phyloP scores from a whole-genome alignment of 108 stramenopile genomes.

The Skeletonema marinoi region DNA sequence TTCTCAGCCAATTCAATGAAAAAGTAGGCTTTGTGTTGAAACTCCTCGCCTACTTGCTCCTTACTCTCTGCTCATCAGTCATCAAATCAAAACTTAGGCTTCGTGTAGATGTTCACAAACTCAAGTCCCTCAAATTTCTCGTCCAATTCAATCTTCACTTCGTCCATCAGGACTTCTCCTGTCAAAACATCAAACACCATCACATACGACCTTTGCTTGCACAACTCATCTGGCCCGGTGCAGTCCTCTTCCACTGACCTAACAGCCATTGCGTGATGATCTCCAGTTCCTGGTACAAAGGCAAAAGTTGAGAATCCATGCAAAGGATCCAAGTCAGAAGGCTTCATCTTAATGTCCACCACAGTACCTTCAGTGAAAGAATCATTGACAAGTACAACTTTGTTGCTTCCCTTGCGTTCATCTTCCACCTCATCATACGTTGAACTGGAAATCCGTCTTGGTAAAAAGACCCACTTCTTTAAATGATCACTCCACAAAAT shows the following conservation, averaged over 20 bases:
- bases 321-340: conserved; percentile 60
- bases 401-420: conserved; percentile 88
- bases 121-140: conserved; percentile 97
- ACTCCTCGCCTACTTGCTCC: too few species aligned
- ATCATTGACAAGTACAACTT: conserved; percentile 84
- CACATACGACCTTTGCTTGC: conserved; percentile 91
- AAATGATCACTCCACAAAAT: conserved; percentile 85
- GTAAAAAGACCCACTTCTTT: conserved; percentile 93
- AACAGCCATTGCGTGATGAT: conserved; percentile 83
- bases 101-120: conserved; percentile 84
- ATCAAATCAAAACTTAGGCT: conserved; percentile 33
- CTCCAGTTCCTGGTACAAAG: conserved; percentile 90
- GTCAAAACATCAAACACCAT: conserved; percentile 89
- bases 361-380: conserved; percentile 65
- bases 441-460: conserved; percentile 82
- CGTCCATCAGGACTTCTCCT: conserved; percentile 91
- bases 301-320: conserved; percentile 95
- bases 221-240: conserved; percentile 63
- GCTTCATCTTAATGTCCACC: conserved; percentile 74
- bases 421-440: conserved; percentile 90
- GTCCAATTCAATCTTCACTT: conserved; percentile 73
- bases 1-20: background rate
- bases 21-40: conserved; percentile 56
- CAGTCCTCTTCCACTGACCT: conserved; percentile 94
- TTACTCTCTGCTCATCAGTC: too few species aligned